Conservation (phyloP, 352 stramenopile genomes). For the Phytophthora fragariae region DNA sequence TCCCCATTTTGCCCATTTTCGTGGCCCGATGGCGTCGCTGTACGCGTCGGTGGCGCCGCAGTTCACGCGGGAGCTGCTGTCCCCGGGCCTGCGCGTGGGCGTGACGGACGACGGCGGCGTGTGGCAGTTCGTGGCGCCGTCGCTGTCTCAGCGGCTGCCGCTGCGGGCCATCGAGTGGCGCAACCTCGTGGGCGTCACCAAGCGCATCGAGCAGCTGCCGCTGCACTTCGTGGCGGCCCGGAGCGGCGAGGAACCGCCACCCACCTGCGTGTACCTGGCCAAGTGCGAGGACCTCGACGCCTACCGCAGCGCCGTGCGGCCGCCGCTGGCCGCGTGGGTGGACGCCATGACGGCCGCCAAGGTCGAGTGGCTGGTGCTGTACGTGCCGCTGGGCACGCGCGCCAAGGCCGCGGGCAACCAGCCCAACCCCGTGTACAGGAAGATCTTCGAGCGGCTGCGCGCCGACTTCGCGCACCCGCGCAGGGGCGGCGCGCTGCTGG, state of each 20-base stretch:
- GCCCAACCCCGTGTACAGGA: slow-evolving; percentile 69
- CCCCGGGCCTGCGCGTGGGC: slow-evolving; percentile 70
- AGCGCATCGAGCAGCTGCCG: slow-evolving; percentile 69
- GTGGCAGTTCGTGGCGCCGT: slow-evolving; percentile 83
- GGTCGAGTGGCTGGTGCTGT: slow-evolving; percentile 84
- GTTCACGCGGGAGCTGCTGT: slow-evolving; percentile 75
- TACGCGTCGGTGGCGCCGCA: slow-evolving; percentile 75
- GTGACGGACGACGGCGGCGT: slow-evolving; percentile 78
- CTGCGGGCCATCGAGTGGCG: slow-evolving; percentile 84
- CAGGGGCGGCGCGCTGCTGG: slow-evolving; percentile 24
- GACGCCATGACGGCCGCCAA: slow-evolving; percentile 72
- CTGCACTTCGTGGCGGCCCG: slow-evolving; percentile 62
- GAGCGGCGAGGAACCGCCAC: slow-evolving; percentile 34
- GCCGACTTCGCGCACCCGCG: slow-evolving; percentile 63
- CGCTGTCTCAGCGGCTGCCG: slow-evolving; percentile 67
- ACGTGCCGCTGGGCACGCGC: slow-evolving; percentile 85
- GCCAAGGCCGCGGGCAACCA: slow-evolving; percentile 54
- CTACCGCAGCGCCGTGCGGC: slow-evolving; percentile 67
- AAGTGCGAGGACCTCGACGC: slow-evolving; percentile 87
- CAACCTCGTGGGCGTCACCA: slow-evolving; percentile 80
- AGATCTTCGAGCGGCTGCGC: slow-evolving; percentile 80
- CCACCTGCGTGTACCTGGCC: slow-evolving; percentile 80
- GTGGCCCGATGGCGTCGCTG: slow-evolving; percentile 57
- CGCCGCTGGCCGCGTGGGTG: slow-evolving; percentile 64
- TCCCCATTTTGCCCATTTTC: no score